Conservation (phyloP, 2,329 filamentous ascomycete species). For the Fusarium annulatum region DNA sequence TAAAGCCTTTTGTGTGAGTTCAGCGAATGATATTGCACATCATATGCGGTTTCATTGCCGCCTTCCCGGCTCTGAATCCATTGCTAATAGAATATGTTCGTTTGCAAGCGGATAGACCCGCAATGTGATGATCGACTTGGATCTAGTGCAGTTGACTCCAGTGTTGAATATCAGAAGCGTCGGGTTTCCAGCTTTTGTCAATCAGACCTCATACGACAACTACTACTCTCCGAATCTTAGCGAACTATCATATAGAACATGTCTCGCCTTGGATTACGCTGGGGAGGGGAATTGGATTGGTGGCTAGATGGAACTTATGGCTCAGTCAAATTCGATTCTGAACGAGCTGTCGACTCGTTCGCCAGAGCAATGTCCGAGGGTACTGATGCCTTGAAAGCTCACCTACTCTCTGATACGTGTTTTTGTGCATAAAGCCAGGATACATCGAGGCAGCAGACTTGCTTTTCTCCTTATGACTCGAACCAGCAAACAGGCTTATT, state of each 20-base stretch:
- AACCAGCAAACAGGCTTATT: neutral
- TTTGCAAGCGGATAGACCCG: neutral
- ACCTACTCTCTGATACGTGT: neutral
- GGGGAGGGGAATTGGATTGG: neutral
- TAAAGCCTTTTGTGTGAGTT: neutral
- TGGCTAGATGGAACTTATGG: neutral
- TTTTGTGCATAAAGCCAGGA: neutral
- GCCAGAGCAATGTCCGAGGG: neutral
- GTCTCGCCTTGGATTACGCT: neutral
- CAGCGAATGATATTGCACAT: neutral
- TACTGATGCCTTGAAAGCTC: neutral
- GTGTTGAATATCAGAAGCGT: neutral
- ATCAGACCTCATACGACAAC: neutral
- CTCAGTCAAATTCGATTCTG: neutral
- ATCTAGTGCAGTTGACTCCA: neutral
- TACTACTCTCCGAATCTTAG: neutral
- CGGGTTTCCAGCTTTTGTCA: neutral
- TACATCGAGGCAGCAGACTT: neutral
- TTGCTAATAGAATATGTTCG: neutral
- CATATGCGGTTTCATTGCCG: neutral
- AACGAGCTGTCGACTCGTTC: neutral
- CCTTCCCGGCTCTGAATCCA: neutral
- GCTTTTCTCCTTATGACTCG: neutral
- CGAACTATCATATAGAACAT: neutral
- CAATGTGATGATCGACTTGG: accelerated